phyloP scores from a whole-genome alignment of 2,329 filamentous ascomycete species.

The Hirsutella minnesotensis region DNA sequence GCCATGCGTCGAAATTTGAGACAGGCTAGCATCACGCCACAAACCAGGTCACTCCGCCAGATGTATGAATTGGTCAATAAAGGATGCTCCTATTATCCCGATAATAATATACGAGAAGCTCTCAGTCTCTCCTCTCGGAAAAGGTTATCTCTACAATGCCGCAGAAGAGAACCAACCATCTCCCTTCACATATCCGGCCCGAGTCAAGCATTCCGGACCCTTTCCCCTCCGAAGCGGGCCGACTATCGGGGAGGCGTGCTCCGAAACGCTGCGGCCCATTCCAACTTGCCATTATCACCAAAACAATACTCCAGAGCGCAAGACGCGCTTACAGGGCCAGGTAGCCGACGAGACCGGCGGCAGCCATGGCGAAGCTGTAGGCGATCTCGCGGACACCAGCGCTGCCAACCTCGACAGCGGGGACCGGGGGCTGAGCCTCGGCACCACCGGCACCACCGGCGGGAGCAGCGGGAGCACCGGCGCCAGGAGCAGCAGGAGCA shows the following conservation, averaged over 20 bases:
- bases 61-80: too few relatives aligned
- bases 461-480: neutral
- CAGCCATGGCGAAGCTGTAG: slow-evolving; percentile 14
- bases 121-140: neutral
- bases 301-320: neutral
- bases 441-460: neutral
- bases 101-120: neutral
- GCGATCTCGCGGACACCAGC: slow-evolving; percentile 8
- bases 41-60: too few relatives aligned
- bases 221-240: neutral
- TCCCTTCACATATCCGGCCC: neutral
- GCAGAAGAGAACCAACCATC: neutral
- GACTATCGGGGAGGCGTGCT: too few relatives aligned
- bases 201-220: neutral
- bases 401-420: slow-evolving; percentile 7
- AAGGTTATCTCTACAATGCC: neutral
- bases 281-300: too few relatives aligned
- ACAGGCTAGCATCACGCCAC: too few relatives aligned
- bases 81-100: neutral
- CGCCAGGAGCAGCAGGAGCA: neutral
- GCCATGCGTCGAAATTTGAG: too few relatives aligned
- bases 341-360: slow-evolving; percentile 14
- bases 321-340: slow-evolving; percentile 17
- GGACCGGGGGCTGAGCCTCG: neutral
- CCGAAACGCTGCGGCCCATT: too few relatives aligned